Base-by-base conservation (phyloP, 768 basidiomycete species). In the Phallus indusiatus region DNA sequence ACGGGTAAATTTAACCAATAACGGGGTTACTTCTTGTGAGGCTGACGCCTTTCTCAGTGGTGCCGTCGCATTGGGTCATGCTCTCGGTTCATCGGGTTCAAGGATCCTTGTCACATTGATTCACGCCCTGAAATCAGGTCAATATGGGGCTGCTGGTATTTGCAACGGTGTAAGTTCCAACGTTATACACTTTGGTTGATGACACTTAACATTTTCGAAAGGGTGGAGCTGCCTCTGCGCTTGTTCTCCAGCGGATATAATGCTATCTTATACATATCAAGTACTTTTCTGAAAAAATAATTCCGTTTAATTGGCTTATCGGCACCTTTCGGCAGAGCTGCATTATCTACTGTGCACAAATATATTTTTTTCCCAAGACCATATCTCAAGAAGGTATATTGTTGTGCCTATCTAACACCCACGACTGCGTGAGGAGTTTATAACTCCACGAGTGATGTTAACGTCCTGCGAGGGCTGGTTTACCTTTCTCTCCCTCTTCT, bases 101-200 rank as follows among this genome's bases (percentile, higher is more conserved):
- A 86, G 95, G 54, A 97, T 98, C 73, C 79, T 97, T 53, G 94
- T 98, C 24, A 90, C 95, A 6, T 81, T 98, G 18, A 77, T 91
- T 4, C 94, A 97, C 69, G 83, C 87, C n/a, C 82, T 97, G 64
- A 86, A 95, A 77, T 71, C 85, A 2, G 94, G 94, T 42, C 79
- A 98, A 75, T 96, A 94, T 67, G 95, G 94, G 64, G 92, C 90
- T 56, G 95, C 94, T 42, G 94, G 88, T 71, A 87, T 98, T 65
- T 97, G 95, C 81, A 97, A 97, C 68, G 95, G 94, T 63, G 92
- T 94, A 71, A 72, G 92, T 79, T 8, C 42, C 2, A 42, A n/a
- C n/a, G 12, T 42, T 10, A 33, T 48, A 20, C 10, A 24, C 56
- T 18, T 2, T 55, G 50, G 11, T 54, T 61, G 28, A 16, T 52